Evolutionary conservation across 257 asterid genomes (phyloP), one percentile per base, ranked within the genome.

Genomic region (Jacaranda mimosifolia): DNA sequence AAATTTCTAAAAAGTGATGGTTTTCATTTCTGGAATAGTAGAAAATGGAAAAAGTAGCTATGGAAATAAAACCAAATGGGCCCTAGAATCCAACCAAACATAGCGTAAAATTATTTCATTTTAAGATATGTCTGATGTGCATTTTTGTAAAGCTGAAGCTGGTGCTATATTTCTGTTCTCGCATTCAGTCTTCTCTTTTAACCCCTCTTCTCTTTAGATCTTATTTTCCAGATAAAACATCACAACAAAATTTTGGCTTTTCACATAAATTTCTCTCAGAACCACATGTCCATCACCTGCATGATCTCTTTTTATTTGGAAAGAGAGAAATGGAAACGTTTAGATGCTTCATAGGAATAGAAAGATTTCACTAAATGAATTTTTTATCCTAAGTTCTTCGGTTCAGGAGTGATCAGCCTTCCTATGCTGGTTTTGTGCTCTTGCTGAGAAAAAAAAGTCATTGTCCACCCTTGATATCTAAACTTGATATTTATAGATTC

Each of bases 341-440:
- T 42, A 4, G 3, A 39, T 26, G 48, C 60, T 36, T 43, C 42
- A 17, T 35, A 35, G 53, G n/a, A 59, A 62, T 48, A 11, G 64
- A 68, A 59, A 18, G 19, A 68, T 43, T 68, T 48, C 46, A 4
- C 9, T 15, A 2, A 62, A 6, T n/a, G 9, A 26, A 26, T 26
- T 26, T 67, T 9, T 51, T 15, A 43, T 36, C 51, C 69, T 18
- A 35, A 48, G 63, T 12, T 77, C 76, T 58, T 11, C 58, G 64
- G 59, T 68, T 26, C 14, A 76, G 60, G 46, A 76, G 38, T 38
- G 68, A 46, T 35, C 9, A 26, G 39, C 68, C 68, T 76, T 70
- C 39, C 48, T 45, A 46, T 0, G 9, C 57, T 60, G 15, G 21
- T 10, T 58, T 51, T 40, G 17, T 3, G 48, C 53, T 70, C 49